Evolutionary conservation across 2,329 filamentous ascomycete genomes (phyloP), one percentile per base, ranked within the genome.

Genomic region (Phialophora verrucosa): DNA sequence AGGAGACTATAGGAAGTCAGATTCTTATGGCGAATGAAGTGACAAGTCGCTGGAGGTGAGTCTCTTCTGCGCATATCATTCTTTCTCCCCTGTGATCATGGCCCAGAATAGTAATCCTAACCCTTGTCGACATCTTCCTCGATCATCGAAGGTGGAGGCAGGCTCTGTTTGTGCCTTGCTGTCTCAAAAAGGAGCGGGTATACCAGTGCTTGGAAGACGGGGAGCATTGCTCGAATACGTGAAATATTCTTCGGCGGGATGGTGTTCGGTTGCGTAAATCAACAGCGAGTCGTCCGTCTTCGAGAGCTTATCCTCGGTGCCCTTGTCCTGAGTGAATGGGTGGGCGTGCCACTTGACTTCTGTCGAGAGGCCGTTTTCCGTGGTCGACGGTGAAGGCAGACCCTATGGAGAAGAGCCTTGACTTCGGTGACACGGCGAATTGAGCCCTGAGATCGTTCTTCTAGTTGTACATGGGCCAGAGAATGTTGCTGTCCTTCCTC

Each of bases 381-480:
- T 65, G 53, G 7, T 67, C 67, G 27, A 63, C 42, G 7, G 61
- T 65, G 25, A 64, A 67, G n/a, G 61, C 54, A 14, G 67, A 69
- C 8, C 59, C 64, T 27, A 69, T 59, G 47, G 67, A 69, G 62
- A 67, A 69, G 14, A 67, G 47, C 31, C 67, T 63, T 12, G 67
- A 67, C n/a, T 56, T 65, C 23, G 67, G 49, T 3, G 67, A 65
- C 31, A 57, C 14, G n/a, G 64, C 54, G 56, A 67, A 67, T 29
- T 67, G 62, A 44, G 64, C 35, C 42, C 62, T 61, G 32, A 69
- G 59, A 42, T 67, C 67, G 56, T 69, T 65, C 27, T 69, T 65
- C 51, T 59, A 56, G 32, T 67, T 67, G 35, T 67, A 64, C 59
- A 60, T 59, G 12, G 64, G 65, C 68, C 68, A 67, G 14, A 69